Evolutionary conservation across 2,329 filamentous ascomycete genomes (phyloP).

Genomic region (Scortechinia acanthostroma): DNA sequence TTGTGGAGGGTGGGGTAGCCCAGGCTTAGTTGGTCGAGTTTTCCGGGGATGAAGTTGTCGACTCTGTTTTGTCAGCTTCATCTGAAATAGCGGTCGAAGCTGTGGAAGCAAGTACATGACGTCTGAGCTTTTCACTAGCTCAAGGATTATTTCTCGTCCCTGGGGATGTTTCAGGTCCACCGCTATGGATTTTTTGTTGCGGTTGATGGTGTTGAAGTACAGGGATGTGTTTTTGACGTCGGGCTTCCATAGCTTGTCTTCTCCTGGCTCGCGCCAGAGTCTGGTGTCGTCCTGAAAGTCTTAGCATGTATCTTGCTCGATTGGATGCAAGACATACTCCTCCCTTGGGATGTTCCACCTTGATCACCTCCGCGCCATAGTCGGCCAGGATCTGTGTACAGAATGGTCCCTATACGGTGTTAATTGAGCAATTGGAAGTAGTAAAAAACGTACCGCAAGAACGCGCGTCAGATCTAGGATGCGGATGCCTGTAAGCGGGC

Average conservation of each 20-base stretch:
- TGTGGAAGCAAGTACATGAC: no score
- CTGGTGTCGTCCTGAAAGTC: constrained; percentile 64
- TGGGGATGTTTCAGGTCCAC: constrained; percentile 56
- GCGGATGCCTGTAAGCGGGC: not conserved
- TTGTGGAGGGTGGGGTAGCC: constrained; percentile 52
- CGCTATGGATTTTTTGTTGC: constrained; percentile 64
- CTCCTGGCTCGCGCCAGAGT: constrained; percentile 47
- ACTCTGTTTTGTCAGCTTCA: no score
- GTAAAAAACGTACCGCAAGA: constrained; percentile 1
- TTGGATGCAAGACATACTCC: no score
- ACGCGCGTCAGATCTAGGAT: not conserved
- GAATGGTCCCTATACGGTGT: constrained; percentile 33
- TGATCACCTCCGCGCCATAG: constrained; percentile 64
- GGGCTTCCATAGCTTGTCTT: no score
- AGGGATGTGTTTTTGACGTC: no score
- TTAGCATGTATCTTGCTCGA: no score
- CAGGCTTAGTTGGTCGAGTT: constrained; percentile 59
- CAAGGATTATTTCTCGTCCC: constrained; percentile 57
- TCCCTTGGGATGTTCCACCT: constrained; percentile 59
- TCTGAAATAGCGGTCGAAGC: no score
- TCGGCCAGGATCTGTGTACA: constrained; percentile 67
- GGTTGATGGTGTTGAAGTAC: constrained; percentile 61
- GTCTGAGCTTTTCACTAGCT: constrained; percentile 54
- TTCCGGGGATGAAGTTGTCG: constrained; percentile 64
- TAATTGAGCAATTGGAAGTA: no score